These are phyloP conservation scores for Colletotrichum gigasporum DNA, from an alignment of 2,329 filamentous ascomycete genomes.

Conservation along the genomic window DNA sequence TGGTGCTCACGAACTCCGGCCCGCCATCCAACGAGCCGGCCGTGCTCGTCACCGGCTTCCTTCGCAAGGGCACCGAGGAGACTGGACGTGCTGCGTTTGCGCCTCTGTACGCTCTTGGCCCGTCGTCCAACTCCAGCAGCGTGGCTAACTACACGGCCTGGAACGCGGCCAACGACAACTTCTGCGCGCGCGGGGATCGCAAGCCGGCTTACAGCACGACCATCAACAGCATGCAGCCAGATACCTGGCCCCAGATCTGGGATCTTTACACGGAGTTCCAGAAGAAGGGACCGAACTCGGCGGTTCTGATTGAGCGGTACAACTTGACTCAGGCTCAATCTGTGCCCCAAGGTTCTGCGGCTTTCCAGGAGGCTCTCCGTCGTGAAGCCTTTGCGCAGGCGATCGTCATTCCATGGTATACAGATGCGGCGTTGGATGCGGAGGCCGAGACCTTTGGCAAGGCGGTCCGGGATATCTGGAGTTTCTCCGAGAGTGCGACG, in stretches of 20 bases:
- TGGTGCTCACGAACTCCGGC: constrained; percentile 40
- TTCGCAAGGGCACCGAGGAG: constrained; percentile 43
- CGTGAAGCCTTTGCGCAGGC: constrained; percentile 44
- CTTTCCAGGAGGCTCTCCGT: constrained; percentile 43
- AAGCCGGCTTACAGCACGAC: constrained; percentile 49
- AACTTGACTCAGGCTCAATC: constrained; percentile 42
- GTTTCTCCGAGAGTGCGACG: constrained; percentile 30
- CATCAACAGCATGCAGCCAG: constrained; percentile 43
- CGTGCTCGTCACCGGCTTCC: constrained; percentile 41
- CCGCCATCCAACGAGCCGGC: constrained; percentile 33
- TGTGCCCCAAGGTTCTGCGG: constrained; percentile 27
- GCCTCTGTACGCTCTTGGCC: constrained; percentile 44
- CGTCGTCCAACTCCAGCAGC: constrained; percentile 35
- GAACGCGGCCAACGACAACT: constrained; percentile 48
- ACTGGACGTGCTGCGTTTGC: constrained; percentile 43
- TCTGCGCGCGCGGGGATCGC: constrained; percentile 47
- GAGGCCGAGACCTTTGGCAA: constrained; percentile 45
- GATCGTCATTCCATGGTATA: constrained; percentile 50
- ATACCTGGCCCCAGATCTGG: constrained; percentile 50
- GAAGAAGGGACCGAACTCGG: constrained; percentile 41
- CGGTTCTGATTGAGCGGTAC: constrained; percentile 48
- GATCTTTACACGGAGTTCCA: constrained; percentile 47
- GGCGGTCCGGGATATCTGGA: constrained; percentile 41
- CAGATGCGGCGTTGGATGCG: constrained; percentile 43
- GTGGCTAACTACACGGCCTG: constrained; percentile 46